Evolutionary conservation across 1,139 yeast genomes (phyloP), one percentile per base, ranked within the genome.

Genomic region (Lodderomyces beijingensis): DNA sequence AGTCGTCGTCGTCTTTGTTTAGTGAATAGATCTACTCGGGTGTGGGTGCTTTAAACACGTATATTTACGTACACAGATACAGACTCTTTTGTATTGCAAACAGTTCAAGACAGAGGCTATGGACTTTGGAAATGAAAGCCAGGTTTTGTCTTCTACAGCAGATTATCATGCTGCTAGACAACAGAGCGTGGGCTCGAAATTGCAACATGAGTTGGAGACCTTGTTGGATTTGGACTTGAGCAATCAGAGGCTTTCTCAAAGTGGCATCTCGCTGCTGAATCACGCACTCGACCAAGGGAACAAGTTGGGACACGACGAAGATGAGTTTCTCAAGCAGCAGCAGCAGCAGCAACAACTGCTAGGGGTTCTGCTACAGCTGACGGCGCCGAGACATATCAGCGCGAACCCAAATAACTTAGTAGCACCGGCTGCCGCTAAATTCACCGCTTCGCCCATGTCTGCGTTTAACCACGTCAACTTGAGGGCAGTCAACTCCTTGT

Each of bases 121-220:
- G 25, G 25, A 23, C 11, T 23, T 23, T 12, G 12, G 12, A 7
- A 10, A 23, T 23, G 25, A 12, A 6, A 23, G 12, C 25, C 25
- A 23, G n/a, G n/a, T 7, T 6, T 12, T n/a, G 12, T n/a, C 22
- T n/a, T n/a, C n/a, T 16, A 11, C 24, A 10, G 15, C 21, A 20
- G 27, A 31, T 14, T 46, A 41, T 30, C 61, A 57, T 32, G 36
- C 47, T 16, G 54, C 55, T 32, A 51, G 69, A 39, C 69, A 64
- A 41, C 67, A 59, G 41, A 62, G 68, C 44, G 70, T 69, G 27
- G 68, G 72, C 8, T 59, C 59, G 44, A 65, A 67, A 41, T 59
- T 66, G 44, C 72, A 59, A 51, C 74, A 60, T 37, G 76, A 60
- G 50, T 68, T 63, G 46, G 72, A 61, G 43, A 65, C 73, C 11